Conservation (phyloP, 2,329 filamentous ascomycete species). For the Emmonsia crescens region DNA sequence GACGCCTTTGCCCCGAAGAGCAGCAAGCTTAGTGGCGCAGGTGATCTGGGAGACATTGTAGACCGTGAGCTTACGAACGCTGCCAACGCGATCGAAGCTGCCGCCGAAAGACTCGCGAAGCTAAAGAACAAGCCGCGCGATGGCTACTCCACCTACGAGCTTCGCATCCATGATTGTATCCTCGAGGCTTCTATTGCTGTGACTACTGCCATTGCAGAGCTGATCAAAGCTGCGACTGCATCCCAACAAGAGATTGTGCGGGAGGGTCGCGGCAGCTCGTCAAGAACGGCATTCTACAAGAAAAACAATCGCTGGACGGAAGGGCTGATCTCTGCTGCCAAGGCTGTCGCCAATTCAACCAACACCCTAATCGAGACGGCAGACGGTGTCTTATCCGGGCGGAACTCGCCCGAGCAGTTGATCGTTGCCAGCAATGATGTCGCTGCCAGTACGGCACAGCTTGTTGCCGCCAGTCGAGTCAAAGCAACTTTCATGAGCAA, state of each 20-base stretch:
- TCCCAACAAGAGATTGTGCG: constrained; percentile 96
- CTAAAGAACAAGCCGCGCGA: constrained; percentile 95
- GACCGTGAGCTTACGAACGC: constrained; percentile 87
- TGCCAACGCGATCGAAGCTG: constrained; percentile 88
- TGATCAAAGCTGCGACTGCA: constrained; percentile 87
- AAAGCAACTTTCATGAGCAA: constrained; percentile 98
- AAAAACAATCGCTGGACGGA: constrained; percentile 99
- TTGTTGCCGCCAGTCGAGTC: constrained; percentile 88
- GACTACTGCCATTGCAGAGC: constrained; percentile 81
- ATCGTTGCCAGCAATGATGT: constrained; percentile 98
- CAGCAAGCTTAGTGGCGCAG: constrained; percentile 64
- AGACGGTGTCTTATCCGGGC: constrained; percentile 82
- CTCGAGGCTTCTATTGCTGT: constrained; percentile 86
- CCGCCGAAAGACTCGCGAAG: constrained; percentile 77
- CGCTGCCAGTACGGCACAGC: constrained; percentile 87
- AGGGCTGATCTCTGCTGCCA: constrained; percentile 90
- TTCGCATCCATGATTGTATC: constrained; percentile 92
- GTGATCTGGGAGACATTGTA: constrained; percentile 85
- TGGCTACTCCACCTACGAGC: constrained; percentile 88
- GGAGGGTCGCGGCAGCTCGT: constrained; percentile 77
- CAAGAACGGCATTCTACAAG: constrained; percentile 93
- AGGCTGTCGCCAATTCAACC: constrained; percentile 86
- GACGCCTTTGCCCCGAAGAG: constrained; percentile 86
- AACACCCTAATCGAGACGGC: constrained; percentile 97
- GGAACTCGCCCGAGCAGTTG: constrained; percentile 90